Evolutionary conservation across 2,329 filamentous ascomycete species (phyloP).

Genomic region (Epichloe amarillans): DNA sequence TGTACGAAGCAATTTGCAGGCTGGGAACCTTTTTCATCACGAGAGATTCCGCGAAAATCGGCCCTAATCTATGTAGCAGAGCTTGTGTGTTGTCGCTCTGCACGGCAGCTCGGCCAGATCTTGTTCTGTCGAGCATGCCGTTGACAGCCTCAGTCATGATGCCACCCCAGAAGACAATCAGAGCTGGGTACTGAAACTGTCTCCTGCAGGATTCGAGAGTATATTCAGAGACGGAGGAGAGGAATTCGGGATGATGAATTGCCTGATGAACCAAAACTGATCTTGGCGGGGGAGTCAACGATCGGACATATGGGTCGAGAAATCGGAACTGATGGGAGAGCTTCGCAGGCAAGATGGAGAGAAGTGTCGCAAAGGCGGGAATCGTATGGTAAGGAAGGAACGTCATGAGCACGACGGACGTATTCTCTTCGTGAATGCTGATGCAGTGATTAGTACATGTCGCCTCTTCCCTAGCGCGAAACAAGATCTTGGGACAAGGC

Average conservation of each 20-base stretch:
- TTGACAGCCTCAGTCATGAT: conserved; percentile 76
- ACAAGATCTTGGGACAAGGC: not conserved
- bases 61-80: conserved; percentile 50
- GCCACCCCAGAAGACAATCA: conserved; percentile 85
- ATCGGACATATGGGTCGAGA: conserved; percentile 72
- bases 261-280: conserved; percentile 75
- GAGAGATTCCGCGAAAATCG: conserved; percentile 66
- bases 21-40: conserved; percentile 63
- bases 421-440: conserved; percentile 88
- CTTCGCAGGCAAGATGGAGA: conserved; percentile 72
- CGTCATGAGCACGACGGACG: conserved; percentile 59
- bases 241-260: conserved; percentile 62
- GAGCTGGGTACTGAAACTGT: conserved; percentile 59
- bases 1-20: conserved; percentile 77
- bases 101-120: conserved; percentile 61
- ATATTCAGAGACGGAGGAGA: conserved; percentile 65
- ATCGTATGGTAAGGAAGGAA: conserved; percentile 89
- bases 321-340: conserved; percentile 70
- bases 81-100: conserved; percentile 73
- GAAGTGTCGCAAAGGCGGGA: conserved; percentile 69
- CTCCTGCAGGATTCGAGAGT: conserved; percentile 60
- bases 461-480: not conserved
- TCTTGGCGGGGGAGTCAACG: conserved; percentile 66
- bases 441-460: conserved; percentile 5
- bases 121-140: conserved; percentile 63